Conservation (phyloP, 352 stramenopile species). For the Nothophytophthora sp. region DNA sequence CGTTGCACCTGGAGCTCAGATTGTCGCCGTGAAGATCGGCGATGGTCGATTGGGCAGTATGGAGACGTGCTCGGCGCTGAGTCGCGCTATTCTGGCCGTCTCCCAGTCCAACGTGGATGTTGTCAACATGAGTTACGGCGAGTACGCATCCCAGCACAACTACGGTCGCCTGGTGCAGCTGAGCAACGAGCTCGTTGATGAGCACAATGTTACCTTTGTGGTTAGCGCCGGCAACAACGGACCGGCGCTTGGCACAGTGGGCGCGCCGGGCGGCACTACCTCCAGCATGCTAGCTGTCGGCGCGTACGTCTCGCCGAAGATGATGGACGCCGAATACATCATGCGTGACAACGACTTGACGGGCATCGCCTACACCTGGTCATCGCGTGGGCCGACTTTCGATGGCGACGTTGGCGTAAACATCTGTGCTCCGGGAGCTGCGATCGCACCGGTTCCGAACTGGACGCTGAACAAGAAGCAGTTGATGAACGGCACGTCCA, state of each 20-base stretch:
- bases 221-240: conserved; percentile 96
- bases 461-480: conserved; percentile 96
- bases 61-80: conserved; percentile 92
- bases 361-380: conserved; percentile 91
- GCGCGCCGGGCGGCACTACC: conserved; percentile 90
- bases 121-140: conserved; percentile 97
- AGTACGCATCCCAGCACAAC: conserved; percentile 90
- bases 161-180: conserved; percentile 89
- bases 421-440: conserved; percentile 93
- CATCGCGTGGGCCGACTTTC: conserved; percentile 89
- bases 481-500: conserved; percentile 98
- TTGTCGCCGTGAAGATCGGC: conserved; percentile 95
- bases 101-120: conserved; percentile 90
- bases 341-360: conserved; percentile 72
- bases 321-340: conserved; percentile 94
- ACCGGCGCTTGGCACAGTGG: conserved; percentile 94
- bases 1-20: conserved; percentile 93
- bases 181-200: conserved; percentile 89
- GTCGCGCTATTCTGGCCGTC: conserved; percentile 90
- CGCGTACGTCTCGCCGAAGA: conserved; percentile 94
- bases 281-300: conserved; percentile 91
- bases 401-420: conserved; percentile 93
- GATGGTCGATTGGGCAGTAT: conserved; percentile 93
- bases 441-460: conserved; percentile 94
- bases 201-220: conserved; percentile 94